Percentiles rank a stretch among this genome's conserved stretches.
These are phyloP conservation scores for Ilyonectria robusta DNA, from an alignment of 2,329 filamentous ascomycete genomes.

Conservation along the genomic window DNA sequence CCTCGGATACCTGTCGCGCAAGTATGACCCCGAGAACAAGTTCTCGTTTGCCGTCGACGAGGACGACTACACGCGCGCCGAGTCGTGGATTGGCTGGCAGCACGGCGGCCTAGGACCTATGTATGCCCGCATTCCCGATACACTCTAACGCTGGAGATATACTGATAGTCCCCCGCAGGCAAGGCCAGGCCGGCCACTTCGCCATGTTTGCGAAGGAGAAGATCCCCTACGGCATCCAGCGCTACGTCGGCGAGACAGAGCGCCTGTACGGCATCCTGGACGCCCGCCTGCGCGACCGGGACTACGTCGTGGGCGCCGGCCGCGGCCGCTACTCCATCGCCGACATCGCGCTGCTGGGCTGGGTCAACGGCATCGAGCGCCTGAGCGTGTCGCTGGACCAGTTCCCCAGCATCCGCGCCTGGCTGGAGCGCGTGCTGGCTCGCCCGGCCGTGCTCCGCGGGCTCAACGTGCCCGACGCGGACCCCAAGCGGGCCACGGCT, in stretches of 20 bases:
- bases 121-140: constrained; percentile 39
- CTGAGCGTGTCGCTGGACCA: constrained; percentile 63
- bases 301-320: constrained; percentile 68
- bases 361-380: constrained; percentile 68
- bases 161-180: constrained; percentile 61
- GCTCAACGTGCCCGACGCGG: constrained; percentile 73
- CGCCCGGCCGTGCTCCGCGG: constrained; percentile 81
- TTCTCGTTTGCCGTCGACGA: constrained; percentile 57
- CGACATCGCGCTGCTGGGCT: constrained; percentile 81
- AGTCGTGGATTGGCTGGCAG: constrained; percentile 76
- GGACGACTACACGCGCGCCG: constrained; percentile 53
- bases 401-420: constrained; percentile 80
- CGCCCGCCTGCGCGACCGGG: constrained; percentile 68
- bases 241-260: constrained; percentile 82
- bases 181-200: constrained; percentile 85
- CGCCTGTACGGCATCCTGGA: constrained; percentile 82
- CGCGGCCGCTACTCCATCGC: constrained; percentile 74
- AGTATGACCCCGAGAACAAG: constrained; percentile 74
- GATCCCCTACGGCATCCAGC: constrained; percentile 79
- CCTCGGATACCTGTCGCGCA: constrained; percentile 79
- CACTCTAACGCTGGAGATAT: background rate
- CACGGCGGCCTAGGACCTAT: constrained; percentile 81
- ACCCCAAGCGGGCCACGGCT: constrained; percentile 31
- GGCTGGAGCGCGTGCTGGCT: constrained; percentile 78
- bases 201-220: constrained; percentile 75